Base-by-base conservation (phyloP, 2,329 filamentous ascomycete species). In the Zymoseptoria crescenta region DNA sequence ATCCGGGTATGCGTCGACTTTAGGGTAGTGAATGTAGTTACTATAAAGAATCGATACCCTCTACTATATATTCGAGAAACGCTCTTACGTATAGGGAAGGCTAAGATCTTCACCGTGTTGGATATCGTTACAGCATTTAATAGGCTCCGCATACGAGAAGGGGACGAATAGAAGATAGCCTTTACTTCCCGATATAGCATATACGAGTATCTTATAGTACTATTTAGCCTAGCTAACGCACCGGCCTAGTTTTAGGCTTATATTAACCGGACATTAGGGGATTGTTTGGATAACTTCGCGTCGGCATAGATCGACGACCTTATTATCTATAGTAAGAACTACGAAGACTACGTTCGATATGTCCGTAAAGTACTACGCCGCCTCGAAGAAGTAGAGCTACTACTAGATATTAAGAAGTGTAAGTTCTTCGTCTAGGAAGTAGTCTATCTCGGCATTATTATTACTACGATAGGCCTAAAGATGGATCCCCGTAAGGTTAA, bases 221-320 rank as follows among this genome's bases (percentile, higher is more conserved):
- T n/a, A n/a, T n/a, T n/a, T n/a, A n/a, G n/a, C 16, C 52, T 41
- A 72, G 59, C 55, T 10, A 70, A 70, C 30, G 59, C 59, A 0
- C 67, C 56, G 49, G 54, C 48, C 1, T 64, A 56, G 4, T 68
- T 62, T 45, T 62, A 74, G 67, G 52, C 65, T 13, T 61, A 65
- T 45, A 66, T 72, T 58, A 72, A 70, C 56, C 55, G 67, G 21
- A 56, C 54, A 28, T 53, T 72, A 50, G 8, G 53, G 30, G 60
- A 68, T 41, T 62, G 63, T 52, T 55, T 73, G 48, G 61, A 73
- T 59, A 57, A 56, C 2, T 63, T 61, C 16, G 55, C 61, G 8
- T 48, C 63, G 2, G 58, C 57, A n/a, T 72, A 70, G 54, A 7
- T 73, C 6, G 56, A 72, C 56, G 54, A 72, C 52, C 66, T 69